These are phyloP conservation scores for Dalbergia cochinchinensis DNA, from an alignment of 306 rosid species.

Conservation along the genomic window DNA sequence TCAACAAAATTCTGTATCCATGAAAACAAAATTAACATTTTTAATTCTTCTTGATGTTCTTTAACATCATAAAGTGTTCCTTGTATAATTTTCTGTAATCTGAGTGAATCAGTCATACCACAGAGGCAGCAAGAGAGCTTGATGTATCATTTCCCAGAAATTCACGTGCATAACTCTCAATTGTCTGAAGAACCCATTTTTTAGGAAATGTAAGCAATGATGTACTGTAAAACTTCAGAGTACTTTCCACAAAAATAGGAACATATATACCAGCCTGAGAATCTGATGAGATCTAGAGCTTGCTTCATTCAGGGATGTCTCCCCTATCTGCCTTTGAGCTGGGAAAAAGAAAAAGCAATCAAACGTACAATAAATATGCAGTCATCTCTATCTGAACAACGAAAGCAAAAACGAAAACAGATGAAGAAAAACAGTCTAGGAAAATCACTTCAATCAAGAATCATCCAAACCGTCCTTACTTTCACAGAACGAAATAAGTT, in stretches of 20 bases:
- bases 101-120: constrained; percentile 62
- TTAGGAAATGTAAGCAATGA: constrained; percentile 34
- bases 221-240: constrained; percentile 9
- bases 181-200: constrained; percentile 61
- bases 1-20: constrained; percentile 86
- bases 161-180: constrained; percentile 89
- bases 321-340: constrained; percentile 97
- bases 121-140: constrained; percentile 86
- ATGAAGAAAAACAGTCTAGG: constrained; percentile 22
- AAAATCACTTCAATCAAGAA: constrained; percentile 33
- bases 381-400: constrained; percentile 34
- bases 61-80: constrained; percentile 20
- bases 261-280: constrained; percentile 74
- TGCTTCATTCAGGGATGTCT: constrained; percentile 90
- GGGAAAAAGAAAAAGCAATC: constrained; percentile 39
- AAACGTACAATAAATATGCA: constrained; percentile 21
- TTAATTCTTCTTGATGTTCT: constrained; percentile 14
- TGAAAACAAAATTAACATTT: constrained; percentile 27
- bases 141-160: constrained; percentile 75
- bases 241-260: constrained; percentile 16
- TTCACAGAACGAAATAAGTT: constrained; percentile 84
- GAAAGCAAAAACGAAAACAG: constrained; percentile 9
- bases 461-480: constrained; percentile 57
- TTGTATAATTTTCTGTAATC: background rate
- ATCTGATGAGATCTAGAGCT: constrained; percentile 99